Conservation (phyloP, 306 rosid genomes). For the Fragaria nilgerrensis region DNA sequence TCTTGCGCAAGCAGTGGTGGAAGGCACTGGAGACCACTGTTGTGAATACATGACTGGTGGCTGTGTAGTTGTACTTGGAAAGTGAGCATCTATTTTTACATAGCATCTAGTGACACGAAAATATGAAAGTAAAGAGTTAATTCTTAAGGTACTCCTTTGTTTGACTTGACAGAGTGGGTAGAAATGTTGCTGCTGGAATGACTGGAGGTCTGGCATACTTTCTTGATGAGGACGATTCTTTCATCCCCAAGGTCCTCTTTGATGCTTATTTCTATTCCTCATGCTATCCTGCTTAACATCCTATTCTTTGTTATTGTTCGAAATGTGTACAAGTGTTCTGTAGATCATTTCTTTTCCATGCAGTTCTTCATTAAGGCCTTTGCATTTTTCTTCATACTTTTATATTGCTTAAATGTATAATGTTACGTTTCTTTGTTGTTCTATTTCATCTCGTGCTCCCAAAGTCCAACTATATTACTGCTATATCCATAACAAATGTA, state of each 20-base stretch:
- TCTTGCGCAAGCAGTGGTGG: conserved; percentile 95
- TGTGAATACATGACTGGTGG: conserved; percentile 99
- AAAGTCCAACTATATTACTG: not conserved
- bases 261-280: not conserved
- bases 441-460: not conserved
- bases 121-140: conserved; percentile 15
- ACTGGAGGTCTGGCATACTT: conserved; percentile 97
- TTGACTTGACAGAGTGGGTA: conserved; percentile 80
- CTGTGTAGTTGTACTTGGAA: conserved; percentile 89
- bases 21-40: conserved; percentile 97
- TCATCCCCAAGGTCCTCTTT: conserved; percentile 81
- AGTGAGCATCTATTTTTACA: conserved; percentile 54
- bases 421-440: not conserved
- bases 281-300: not conserved
- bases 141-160: conserved; percentile 23
- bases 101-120: not conserved
- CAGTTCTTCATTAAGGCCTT: not conserved
- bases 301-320: not conserved
- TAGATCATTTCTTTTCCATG: not conserved
- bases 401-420: not conserved
- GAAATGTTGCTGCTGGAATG: conserved; percentile 99
- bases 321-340: not conserved
- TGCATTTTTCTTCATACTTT: not conserved
- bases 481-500: not conserved
- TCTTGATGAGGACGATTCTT: conserved; percentile 83